These are phyloP conservation scores for Aspergillus asperescens DNA, from an alignment of 495 filamentous ascomycete species.

Conservation along the genomic window DNA sequence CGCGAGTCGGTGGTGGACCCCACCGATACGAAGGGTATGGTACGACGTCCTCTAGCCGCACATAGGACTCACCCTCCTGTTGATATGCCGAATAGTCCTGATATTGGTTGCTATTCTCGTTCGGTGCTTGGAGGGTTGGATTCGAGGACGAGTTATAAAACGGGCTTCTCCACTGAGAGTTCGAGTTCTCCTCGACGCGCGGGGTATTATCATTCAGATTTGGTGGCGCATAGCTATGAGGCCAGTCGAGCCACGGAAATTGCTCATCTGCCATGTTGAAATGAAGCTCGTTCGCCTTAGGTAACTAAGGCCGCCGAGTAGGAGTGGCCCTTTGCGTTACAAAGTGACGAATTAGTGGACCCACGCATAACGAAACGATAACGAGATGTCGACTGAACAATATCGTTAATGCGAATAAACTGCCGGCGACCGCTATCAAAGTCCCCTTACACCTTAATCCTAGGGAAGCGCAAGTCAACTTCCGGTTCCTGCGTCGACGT, in stretches of 20 bases:
- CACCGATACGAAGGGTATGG: slow-evolving; percentile 5
- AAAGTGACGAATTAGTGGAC: not conserved
- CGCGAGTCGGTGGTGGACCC: not conserved
- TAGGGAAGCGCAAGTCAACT: not conserved
- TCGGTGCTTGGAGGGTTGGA: not conserved
- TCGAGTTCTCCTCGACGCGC: slow-evolving; percentile 2
- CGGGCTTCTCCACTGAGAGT: not conserved
- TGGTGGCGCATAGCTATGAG: not conserved
- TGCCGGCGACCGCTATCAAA: not conserved
- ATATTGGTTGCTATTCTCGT: not conserved
- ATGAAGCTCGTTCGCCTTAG: not conserved
- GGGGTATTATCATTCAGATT: not conserved
- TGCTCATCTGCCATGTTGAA: slow-evolving; percentile 3
- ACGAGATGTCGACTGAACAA: not conserved
- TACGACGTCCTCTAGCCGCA: slow-evolving; percentile 3
- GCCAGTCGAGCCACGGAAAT: slow-evolving; percentile 7
- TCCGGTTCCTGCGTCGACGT: not conserved
- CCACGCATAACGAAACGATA: not conserved
- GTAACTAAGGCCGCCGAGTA: not conserved
- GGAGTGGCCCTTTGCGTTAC: not conserved
- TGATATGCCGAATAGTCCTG: slow-evolving; percentile 4
- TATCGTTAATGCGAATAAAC: too few species aligned
- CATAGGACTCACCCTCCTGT: slow-evolving; percentile 6
- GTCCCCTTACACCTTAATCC: not conserved
- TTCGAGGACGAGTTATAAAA: slow-evolving; percentile 2